A percentile compares a stretch with the other conserved stretches of the same genome.
These are phyloP conservation scores for Phytophthora hibernalis DNA, from an alignment of 352 stramenopile species.

Conservation along the genomic window DNA sequence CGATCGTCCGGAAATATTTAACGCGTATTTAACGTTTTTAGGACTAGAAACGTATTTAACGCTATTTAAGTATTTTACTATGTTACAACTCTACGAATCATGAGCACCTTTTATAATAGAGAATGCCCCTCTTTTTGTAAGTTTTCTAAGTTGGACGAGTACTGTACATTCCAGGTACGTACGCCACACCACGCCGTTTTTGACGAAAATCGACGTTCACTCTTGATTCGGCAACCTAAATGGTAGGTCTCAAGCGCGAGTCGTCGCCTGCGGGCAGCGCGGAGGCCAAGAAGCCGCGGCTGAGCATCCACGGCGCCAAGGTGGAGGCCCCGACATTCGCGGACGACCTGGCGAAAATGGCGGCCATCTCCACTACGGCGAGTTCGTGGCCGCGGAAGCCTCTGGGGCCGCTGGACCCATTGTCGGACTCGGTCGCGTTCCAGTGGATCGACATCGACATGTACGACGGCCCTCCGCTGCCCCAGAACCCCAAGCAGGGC, in stretches of 20 bases:
- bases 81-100: no score
- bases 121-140: no score
- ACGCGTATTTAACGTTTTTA: no score
- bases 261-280: constrained; percentile 4
- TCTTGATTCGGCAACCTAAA: constrained; percentile 12
- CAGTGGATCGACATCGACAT: constrained; percentile 99
- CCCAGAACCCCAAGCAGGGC: constrained; percentile 86
- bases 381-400: constrained; percentile 68
- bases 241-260: constrained; percentile 51
- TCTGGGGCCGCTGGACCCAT: constrained; percentile 46
- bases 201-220: constrained; percentile 17
- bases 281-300: constrained; percentile 45
- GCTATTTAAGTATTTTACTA: no score
- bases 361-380: constrained; percentile 65
- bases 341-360: constrained; percentile 68
- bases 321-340: constrained; percentile 48
- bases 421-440: constrained; percentile 66
- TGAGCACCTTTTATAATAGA: no score
- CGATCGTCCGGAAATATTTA: no score
- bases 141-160: no score
- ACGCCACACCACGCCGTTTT: constrained; percentile 16
- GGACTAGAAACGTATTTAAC: no score
- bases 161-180: not conserved
- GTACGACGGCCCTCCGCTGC: constrained; percentile 91
- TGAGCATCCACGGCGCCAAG: constrained; percentile 38